These are phyloP conservation scores for Dendrobium catenatum DNA, from an alignment of 106 monocot species.

Conservation along the genomic window DNA sequence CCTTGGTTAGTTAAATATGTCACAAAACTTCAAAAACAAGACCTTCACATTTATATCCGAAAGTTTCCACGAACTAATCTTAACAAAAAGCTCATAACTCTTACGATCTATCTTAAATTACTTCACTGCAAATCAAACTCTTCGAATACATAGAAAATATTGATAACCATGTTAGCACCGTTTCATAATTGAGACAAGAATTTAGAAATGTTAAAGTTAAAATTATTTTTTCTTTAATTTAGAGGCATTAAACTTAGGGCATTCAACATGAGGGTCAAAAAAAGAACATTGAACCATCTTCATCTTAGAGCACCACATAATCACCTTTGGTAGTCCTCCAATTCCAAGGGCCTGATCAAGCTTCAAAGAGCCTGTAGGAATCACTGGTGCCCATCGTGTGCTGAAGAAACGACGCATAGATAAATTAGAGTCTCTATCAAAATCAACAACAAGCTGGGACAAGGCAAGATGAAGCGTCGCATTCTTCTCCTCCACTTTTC, in stretches of 20 bases:
- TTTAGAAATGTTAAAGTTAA: background rate
- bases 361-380: slow-evolving; percentile 81
- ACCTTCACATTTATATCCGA: no score
- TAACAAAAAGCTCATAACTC: no score
- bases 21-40: no score
- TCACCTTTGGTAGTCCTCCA: slow-evolving; percentile 90
- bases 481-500: slow-evolving; percentile 34
- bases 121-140: background rate
- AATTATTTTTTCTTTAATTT: background rate
- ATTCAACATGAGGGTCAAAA: background rate
- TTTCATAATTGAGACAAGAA: background rate
- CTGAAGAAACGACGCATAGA: slow-evolving; percentile 52
- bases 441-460: slow-evolving; percentile 65
- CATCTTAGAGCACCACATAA: slow-evolving; percentile 7
- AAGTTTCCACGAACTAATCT: no score
- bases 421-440: slow-evolving; percentile 77
- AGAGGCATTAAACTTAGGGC: background rate
- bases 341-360: slow-evolving; percentile 85
- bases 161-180: background rate
- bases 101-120: no score
- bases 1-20: no score
- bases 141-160: background rate
- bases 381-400: slow-evolving; percentile 38
- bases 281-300: background rate
- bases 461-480: slow-evolving; percentile 59